Evolutionary conservation across 2,329 filamentous ascomycete species (phyloP).

Genomic region (Aspergillus sp.): DNA sequence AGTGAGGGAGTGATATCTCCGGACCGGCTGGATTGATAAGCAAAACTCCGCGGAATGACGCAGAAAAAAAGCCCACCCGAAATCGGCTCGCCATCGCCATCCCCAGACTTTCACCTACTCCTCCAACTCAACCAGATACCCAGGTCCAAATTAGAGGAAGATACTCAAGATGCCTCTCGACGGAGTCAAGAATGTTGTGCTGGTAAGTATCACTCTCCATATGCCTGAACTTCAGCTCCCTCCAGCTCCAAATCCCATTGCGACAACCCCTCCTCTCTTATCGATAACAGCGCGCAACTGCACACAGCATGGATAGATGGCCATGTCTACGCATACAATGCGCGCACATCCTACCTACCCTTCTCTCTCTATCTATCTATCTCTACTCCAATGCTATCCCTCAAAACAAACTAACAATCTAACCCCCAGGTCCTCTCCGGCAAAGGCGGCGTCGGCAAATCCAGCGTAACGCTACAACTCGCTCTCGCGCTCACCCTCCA

Average conservation of each 20-base stretch:
- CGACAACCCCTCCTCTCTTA: slow-evolving; percentile 33
- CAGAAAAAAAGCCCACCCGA: slow-evolving; percentile 22
- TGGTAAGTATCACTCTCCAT: slow-evolving; percentile 33
- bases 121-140: slow-evolving; percentile 1
- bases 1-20: not conserved
- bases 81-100: slow-evolving; percentile 17
- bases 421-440: slow-evolving; percentile 72
- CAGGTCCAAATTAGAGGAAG: not conserved
- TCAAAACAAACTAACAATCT: slow-evolving; percentile 12
- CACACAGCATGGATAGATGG: not conserved
- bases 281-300: slow-evolving; percentile 39
- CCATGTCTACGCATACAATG: not conserved
- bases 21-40: slow-evolving; percentile 28
- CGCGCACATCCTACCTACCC: not conserved
- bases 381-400: not conserved
- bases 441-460: slow-evolving; percentile 98
- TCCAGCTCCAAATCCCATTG: not conserved
- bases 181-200: slow-evolving; percentile 47
- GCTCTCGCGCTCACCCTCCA: slow-evolving; percentile 83
- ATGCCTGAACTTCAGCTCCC: not conserved
- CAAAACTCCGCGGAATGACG: slow-evolving; percentile 29
- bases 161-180: slow-evolving; percentile 42
- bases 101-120: slow-evolving; percentile 1
- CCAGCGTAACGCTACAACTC: slow-evolving; percentile 93
- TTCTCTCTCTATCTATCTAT: not conserved